Conservation (phyloP, 1,284 basidiomycete genomes). For the Rhodotorula sp. region DNA sequence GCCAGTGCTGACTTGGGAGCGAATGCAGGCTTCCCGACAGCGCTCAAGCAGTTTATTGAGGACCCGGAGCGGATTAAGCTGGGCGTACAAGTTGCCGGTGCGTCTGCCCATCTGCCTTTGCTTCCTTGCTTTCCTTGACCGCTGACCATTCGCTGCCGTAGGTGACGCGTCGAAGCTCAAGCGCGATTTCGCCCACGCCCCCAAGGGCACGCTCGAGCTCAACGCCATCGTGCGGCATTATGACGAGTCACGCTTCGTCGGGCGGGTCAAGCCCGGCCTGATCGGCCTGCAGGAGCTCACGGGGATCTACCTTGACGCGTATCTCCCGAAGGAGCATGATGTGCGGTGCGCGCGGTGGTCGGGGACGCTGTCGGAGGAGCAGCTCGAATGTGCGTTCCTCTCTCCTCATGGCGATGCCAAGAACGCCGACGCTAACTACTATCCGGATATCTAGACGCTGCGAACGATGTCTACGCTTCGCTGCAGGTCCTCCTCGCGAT, state of each 20-base stretch:
- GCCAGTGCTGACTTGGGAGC: not conserved
- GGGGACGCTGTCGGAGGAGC: conserved; percentile 42
- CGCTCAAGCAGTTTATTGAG: conserved; percentile 47
- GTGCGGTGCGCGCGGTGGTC: conserved; percentile 52
- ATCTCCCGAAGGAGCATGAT: conserved; percentile 48
- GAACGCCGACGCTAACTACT: too few species aligned
- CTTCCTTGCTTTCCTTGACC: not conserved
- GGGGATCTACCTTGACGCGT: conserved; percentile 47
- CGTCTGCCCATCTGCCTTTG: conserved; percentile 7
- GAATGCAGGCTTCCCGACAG: conserved; percentile 44
- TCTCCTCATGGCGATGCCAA: not conserved
- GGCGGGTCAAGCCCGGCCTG: conserved; percentile 23
- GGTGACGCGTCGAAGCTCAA: conserved; percentile 52
- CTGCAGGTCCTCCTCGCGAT: conserved; percentile 46
- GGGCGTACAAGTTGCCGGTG: conserved; percentile 51
- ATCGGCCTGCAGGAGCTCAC: conserved; percentile 50
- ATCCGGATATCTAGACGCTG: too few species aligned
- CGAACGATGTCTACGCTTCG: conserved; percentile 53
- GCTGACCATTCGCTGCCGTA: not conserved
- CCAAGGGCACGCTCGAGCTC: conserved; percentile 50
- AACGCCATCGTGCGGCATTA: conserved; percentile 48
- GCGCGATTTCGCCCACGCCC: conserved; percentile 46
- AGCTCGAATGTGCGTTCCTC: conserved; percentile 50
- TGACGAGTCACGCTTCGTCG: conserved; percentile 47
- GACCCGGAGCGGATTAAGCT: conserved; percentile 49